Evolutionary conservation across 192 early-diverging fungal genomes (phyloP), one percentile per base, ranked within the genome.

Genomic region (Tieghemiomyces parasiticus): DNA sequence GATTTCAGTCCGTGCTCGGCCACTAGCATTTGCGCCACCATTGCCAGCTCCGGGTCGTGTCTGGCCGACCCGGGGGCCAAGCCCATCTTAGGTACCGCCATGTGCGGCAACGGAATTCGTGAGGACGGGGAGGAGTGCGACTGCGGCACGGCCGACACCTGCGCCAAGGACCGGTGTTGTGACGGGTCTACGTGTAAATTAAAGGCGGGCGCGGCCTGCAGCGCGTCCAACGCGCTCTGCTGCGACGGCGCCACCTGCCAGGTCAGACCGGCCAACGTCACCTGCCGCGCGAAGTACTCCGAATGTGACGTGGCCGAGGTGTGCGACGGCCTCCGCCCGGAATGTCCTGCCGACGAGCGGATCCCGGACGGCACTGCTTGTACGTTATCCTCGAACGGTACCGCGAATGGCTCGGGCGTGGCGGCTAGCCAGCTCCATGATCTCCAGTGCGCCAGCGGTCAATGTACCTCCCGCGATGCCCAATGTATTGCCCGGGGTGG

Each of bases 31-130:
- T 85, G 82, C 60, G 46, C 38, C 13, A 65, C 59, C 13, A 67
- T 70, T 54, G 58, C 49, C 6, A 26, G 44, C 31, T 35, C 64
- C 3, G 69, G 63, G 19, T 29, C 51, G 48, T 78, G 76, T 49
- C 62, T 78, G 58, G 62, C 69, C 63, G 71, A 72, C 29, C 70
- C 76, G 0, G 72, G 72, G 28, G 50, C 56, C 20, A 65, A 66
- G 29, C 55, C 29, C 44, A 68, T 66, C 30, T 67, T 81, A 30
- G 75, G 70, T 35, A 32, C 60, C 12, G 77, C 84, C 31, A 93
- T 97, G 71, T 97, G 94, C 65, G 94, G 94, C 29, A 97, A 97
- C 69, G 94, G 92, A 0, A 80, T 97, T 59, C 81, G 81, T 63
- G 94, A 97, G 68, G 50, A 67, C 2, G 83, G 81, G 61, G 94